Evolutionary conservation across 1,284 basidiomycete species (phyloP).

Genomic region (Ceratobasidium papillatum): DNA sequence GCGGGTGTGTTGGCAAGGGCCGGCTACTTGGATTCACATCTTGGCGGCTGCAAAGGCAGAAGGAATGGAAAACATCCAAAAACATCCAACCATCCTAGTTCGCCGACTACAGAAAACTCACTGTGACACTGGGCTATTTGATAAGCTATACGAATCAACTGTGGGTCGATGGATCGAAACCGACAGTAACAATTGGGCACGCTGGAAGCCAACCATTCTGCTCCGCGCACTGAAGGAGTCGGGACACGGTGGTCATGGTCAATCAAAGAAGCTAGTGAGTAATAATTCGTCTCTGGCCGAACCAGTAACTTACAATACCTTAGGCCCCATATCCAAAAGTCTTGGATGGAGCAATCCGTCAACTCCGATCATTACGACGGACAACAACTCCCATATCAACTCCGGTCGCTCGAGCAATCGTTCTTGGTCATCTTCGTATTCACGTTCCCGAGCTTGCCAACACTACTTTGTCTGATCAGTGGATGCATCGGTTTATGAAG

Average conservation of each 20-base stretch:
- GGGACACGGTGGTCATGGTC: neutral
- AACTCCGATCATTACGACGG: neutral
- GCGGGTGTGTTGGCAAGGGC: neutral
- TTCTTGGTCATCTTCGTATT: neutral
- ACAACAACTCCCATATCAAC: neutral
- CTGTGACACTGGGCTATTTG: neutral
- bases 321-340: neutral
- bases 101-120: neutral
- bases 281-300: neutral
- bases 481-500: neutral
- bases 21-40: neutral
- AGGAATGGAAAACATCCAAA: neutral
- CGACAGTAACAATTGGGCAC: neutral
- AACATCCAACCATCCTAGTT: neutral
- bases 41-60: neutral
- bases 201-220: neutral
- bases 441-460: neutral
- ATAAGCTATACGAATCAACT: neutral
- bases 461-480: neutral
- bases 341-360: neutral
- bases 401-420: neutral
- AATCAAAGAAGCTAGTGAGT: conserved; percentile 1
- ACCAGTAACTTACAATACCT: neutral
- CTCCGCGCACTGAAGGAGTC: neutral
- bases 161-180: neutral